Percentiles rank a stretch among this genome's conserved stretches.
Conservation (phyloP, 768 basidiomycete species). For the Chalciporus piperatus region DNA sequence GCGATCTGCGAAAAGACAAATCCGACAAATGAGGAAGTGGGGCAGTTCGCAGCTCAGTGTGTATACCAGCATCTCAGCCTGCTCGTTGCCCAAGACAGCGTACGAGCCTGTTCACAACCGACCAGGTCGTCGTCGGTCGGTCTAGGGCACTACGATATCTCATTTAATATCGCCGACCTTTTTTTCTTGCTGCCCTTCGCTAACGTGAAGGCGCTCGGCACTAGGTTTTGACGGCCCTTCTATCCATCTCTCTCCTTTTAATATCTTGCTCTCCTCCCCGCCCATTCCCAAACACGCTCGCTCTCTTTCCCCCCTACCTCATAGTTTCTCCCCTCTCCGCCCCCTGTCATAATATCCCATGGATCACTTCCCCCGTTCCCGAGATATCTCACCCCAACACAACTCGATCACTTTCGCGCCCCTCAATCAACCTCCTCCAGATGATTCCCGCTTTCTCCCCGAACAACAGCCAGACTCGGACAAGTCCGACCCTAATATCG, state of each 20-base stretch:
- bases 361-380: constrained; percentile 35
- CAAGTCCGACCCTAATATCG: constrained; percentile 33
- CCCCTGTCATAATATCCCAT: constrained; percentile 25
- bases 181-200: constrained; percentile 18
- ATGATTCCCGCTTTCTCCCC: constrained; percentile 18
- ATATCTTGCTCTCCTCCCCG: constrained; percentile 16
- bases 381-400: constrained; percentile 12
- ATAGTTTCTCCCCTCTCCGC: background rate
- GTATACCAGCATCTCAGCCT: background rate
- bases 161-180: constrained; percentile 15
- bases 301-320: background rate
- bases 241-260: constrained; percentile 20
- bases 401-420: constrained; percentile 24
- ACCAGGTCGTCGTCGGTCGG: background rate
- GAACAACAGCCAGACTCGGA: constrained; percentile 23
- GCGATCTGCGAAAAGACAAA: constrained; percentile 27
- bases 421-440: constrained; percentile 19
- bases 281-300: constrained; percentile 1
- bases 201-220: constrained; percentile 25
- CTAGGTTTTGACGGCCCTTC: constrained; percentile 30
- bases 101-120: background rate
- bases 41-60: background rate
- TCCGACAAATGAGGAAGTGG: constrained; percentile 15
- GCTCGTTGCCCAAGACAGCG: constrained; percentile 13
- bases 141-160: background rate